Base-by-base conservation (phyloP, 116 monocot species). In the Dioscorea cayenensis region DNA sequence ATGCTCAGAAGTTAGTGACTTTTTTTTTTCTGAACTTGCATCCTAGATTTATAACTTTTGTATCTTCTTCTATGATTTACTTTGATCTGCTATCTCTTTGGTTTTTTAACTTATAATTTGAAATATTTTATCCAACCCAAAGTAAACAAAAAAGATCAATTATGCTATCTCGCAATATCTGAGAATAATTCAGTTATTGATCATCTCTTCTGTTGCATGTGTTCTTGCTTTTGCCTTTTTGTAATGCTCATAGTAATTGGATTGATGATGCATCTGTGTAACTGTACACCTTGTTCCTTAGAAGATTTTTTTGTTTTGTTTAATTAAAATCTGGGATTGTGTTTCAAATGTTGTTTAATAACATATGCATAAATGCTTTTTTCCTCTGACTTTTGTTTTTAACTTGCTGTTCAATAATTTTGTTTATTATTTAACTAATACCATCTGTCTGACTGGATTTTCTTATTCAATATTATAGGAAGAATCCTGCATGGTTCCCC, bases 401-500 rank as follows among this genome's bases (percentile, higher is more conserved):
- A 59, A 21, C n/a, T 14, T 59, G n/a, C 59, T n/a, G 4, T 59
- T 59, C 59, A 23, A 11, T 51, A 43, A 10, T 22, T 21, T 16
- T 49, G 32, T 77, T 17, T n/a, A 37, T 63, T 63, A 43, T 6
- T 6, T 0, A 9, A 43, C 1, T 43, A 43, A 43, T 38, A 43
- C 43, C 43, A 43, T 43, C 12, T 43, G 43, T 19, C 49, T 62
- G 21, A 62, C 62, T 62, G 7, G 23, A 23, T 20, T 63, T 22
- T 61, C 6, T 66, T 19, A 70, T 65, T 28, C 55, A 66, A 17
- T 58, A 22, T 63, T 35, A 77, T 87, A 96, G 87, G 87, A 86
- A 76, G 90, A 96, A 76, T 74, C 70, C 36, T 96, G 96, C 77
- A 74, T 96, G 82, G 29, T 63, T 68, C 90, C n/a, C n/a, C n/a